phyloP scores from a whole-genome alignment of 257 asterid species.

The Coffea eugenioides region DNA sequence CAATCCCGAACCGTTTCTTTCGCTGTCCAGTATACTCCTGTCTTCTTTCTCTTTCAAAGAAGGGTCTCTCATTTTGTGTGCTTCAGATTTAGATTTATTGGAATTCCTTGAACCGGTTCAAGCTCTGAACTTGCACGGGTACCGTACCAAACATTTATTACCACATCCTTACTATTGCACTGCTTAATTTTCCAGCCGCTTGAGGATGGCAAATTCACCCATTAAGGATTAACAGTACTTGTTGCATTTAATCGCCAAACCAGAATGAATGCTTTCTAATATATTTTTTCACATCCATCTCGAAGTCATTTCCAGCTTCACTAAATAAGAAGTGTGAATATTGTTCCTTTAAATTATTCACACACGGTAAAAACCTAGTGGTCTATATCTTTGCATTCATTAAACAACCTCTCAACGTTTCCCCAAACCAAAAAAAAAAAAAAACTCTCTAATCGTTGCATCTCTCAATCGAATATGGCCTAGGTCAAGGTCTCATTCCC shows the following conservation, averaged over 20 bases:
- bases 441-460: no score
- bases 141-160: neutral
- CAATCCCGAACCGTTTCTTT: neutral
- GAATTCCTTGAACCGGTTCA: neutral
- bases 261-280: neutral
- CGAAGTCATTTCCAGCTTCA: neutral
- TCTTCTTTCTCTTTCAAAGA: neutral
- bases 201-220: neutral
- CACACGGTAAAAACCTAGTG: no score
- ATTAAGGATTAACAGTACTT: no score
- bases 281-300: neutral
- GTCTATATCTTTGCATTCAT: no score
- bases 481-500: no score
- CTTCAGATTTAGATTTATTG: neutral
- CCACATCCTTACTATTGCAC: neutral
- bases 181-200: neutral
- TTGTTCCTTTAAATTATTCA: no score
- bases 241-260: neutral
- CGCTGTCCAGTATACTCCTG: neutral
- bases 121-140: no score
- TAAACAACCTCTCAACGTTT: no score
- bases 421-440: no score
- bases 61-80: neutral
- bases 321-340: neutral
- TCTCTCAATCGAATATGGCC: no score